Conservation (phyloP, 345 rosid species). For the Eucalyptus caleyi region DNA sequence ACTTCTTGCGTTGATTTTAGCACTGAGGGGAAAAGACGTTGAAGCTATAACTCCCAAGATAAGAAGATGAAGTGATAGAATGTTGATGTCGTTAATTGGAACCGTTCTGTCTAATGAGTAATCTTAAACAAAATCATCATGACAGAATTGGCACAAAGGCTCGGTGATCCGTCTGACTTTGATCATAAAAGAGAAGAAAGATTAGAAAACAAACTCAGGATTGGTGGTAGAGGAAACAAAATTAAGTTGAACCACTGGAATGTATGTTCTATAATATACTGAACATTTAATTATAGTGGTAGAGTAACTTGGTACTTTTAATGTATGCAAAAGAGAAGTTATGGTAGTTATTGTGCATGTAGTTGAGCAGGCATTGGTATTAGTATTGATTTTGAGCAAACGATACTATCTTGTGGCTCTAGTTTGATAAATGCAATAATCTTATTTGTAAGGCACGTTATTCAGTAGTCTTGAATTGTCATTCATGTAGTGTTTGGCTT, state of each 20-base stretch:
- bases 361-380: neutral
- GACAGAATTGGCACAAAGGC: neutral
- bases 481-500: neutral
- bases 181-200: neutral
- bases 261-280: neutral
- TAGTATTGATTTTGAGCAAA: neutral
- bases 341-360: neutral
- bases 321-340: neutral
- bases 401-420: neutral
- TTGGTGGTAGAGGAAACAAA: neutral
- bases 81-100: neutral
- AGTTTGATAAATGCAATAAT: neutral
- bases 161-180: neutral
- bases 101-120: neutral
- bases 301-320: neutral
- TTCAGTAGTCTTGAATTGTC: neutral
- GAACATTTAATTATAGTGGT: neutral
- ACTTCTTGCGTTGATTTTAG: neutral
- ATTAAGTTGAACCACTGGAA: neutral
- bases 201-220: neutral
- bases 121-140: neutral
- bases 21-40: neutral
- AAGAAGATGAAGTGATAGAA: neutral
- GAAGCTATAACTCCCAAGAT: neutral
- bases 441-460: neutral